These are phyloP conservation scores for Alternaria sp. DNA, from an alignment of 2,329 filamentous ascomycete species.

Conservation along the genomic window DNA sequence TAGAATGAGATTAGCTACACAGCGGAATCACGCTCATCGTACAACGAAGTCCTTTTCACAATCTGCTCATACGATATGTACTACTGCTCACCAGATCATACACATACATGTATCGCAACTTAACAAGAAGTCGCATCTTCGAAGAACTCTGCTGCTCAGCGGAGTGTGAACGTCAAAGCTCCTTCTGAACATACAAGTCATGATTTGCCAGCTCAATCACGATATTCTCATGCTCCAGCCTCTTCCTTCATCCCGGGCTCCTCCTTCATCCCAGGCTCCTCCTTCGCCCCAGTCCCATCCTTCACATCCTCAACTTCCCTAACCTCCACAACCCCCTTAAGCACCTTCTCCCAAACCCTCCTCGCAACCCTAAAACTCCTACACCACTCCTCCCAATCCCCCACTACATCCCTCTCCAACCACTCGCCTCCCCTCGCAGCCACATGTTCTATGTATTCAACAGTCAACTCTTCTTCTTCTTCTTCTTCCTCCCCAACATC, in stretches of 20 bases:
- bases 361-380: neutral
- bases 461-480: neutral
- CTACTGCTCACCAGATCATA: no score
- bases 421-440: constrained; percentile 9
- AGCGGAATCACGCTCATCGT: neutral
- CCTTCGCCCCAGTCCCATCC: no score
- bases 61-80: neutral
- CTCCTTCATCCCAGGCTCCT: no score
- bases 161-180: no score
- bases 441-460: neutral
- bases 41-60: neutral
- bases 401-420: constrained; percentile 4
- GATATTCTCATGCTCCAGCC: no score
- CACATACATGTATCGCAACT: no score
- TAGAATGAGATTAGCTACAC: no score
- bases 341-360: constrained; percentile 1
- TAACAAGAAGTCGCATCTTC: no score
- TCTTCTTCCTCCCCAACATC: no score
- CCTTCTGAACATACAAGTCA: neutral
- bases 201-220: neutral
- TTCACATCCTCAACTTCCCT: neutral
- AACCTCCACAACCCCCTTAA: neutral
- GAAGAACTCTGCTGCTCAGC: no score
- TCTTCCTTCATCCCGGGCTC: no score
- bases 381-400: constrained; percentile 5